Conservation (phyloP, 2,329 filamentous ascomycete genomes). For the Biscogniauxia sp. region DNA sequence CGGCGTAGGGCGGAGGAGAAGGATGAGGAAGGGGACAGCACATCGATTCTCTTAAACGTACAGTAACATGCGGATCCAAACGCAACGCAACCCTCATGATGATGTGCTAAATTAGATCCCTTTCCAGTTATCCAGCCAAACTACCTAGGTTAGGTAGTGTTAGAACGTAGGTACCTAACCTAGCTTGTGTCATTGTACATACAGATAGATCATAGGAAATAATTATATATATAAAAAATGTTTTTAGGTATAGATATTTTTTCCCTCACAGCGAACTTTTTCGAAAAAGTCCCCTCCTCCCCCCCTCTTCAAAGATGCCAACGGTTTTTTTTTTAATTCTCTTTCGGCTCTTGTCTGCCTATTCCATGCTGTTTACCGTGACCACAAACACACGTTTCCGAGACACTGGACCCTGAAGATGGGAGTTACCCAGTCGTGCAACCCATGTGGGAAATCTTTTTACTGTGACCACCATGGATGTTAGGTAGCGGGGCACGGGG, state of each 20-base stretch:
- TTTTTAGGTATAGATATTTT: background rate
- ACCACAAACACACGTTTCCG: constrained; percentile 5
- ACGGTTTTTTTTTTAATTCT: background rate
- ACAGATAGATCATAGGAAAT: too few species aligned
- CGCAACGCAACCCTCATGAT: constrained; percentile 11
- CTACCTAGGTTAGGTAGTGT: too few species aligned
- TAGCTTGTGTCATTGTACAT: background rate
- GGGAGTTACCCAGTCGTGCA: constrained; percentile 4
- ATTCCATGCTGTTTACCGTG: background rate
- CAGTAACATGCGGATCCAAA: constrained; percentile 21
- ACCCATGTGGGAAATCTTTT: constrained; percentile 3
- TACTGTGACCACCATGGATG: background rate
- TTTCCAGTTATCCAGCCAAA: background rate
- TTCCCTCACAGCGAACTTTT: background rate
- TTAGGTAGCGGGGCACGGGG: constrained; percentile 15
- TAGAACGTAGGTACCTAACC: background rate
- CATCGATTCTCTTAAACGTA: constrained; percentile 20
- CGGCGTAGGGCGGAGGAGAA: background rate
- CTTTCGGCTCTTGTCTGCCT: background rate
- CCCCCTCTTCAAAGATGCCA: background rate
- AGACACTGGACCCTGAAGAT: constrained; percentile 6
- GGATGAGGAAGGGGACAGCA: constrained; percentile 22
- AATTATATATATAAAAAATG: background rate
- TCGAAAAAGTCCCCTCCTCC: background rate
- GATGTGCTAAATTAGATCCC: constrained; percentile 14